Base-by-base conservation (phyloP, 768 basidiomycete genomes). In the Pleurotus salmoneostramineus region DNA sequence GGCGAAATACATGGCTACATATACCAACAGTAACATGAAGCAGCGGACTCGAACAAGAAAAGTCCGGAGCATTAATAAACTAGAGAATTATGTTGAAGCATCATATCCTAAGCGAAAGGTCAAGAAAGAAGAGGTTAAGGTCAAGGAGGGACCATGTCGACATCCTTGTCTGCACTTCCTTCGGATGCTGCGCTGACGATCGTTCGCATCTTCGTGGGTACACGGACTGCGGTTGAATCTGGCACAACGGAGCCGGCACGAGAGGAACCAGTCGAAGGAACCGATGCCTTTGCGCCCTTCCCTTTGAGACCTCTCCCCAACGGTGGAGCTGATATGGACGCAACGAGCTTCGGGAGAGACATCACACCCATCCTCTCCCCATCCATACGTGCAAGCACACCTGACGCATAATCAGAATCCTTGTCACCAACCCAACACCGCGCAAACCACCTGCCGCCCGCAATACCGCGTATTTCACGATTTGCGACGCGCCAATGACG, bases 371-470 rank as follows among this genome's bases (percentile, higher is more conserved):
- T 57, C 10, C 56, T 45, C 45, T 57, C 63, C 43, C 65, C 65
- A 44, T 72, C 68, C 6, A 66, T 69, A 35, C 63, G 63, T 12
- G 68, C 60, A 17, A 72, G 71, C 17, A 70, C 55, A 31, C 72
- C 69, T 27, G 70, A 63, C 5, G 84, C 81, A 58, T 80, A 84
- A 50, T 87, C 81, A 7, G 88, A 90, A 51, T 91, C 88, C 68
- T 89, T 91, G 60, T 85, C 86, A 21, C 90, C 91, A n/a, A 90
- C 88, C 89, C 89, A 93, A n/a, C 87, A 72, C 34, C 80, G 81
- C 5, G 84, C 73, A 62, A 91, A 87, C 91, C 91, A 93, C 42
- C 90, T 83, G 1, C 91, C 91, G 10, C 91, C 91, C 15, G 86
- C 90, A 52, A 93, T 90, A 5, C 91, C 91, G 37, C 89, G 78